A percentile compares a stretch with the other conserved stretches of the same genome.
phyloP scores from a whole-genome alignment of 768 basidiomycete species.

The Amanita muscaria region DNA sequence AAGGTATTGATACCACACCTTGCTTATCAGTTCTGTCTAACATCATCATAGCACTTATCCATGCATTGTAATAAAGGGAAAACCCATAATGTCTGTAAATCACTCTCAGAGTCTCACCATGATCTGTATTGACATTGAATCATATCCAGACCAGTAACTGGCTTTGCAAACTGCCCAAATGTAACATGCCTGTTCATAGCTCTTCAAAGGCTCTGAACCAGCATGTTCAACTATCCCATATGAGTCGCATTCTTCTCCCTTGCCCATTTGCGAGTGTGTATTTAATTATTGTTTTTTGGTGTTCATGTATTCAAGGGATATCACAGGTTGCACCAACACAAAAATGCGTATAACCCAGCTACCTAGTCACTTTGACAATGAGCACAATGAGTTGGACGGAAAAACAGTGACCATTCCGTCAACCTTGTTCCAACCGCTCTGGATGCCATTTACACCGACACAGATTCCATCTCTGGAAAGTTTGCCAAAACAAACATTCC shows the following conservation, averaged over 20 bases:
- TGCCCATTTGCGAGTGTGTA: conserved; percentile 4
- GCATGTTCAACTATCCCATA: conserved; percentile 2
- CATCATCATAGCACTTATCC: conserved; percentile 3
- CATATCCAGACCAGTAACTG: background rate
- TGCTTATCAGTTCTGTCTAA: background rate
- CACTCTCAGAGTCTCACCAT: background rate
- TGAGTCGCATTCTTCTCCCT: background rate
- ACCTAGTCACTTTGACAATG: conserved; percentile 1
- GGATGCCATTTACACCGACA: conserved; percentile 3
- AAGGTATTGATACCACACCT: background rate
- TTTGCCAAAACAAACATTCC: background rate
- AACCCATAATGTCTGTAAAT: background rate
- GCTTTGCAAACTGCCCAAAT: conserved; percentile 4
- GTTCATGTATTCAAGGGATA: background rate
- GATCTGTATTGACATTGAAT: background rate
- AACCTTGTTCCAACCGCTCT: background rate
- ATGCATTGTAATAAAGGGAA: background rate
- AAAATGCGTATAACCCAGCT: background rate
- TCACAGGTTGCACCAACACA: background rate
- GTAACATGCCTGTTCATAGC: conserved; percentile 5
- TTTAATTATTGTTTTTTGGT: background rate
- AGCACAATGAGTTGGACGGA: conserved; percentile 3
- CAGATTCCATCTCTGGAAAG: background rate
- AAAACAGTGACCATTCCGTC: background rate
- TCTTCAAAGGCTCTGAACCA: background rate